A percentile compares a stretch with the other conserved stretches of the same genome.
These are phyloP conservation scores for Zasmidium citrigriseum DNA, from an alignment of 2,329 filamentous ascomycete species.

Conservation along the genomic window DNA sequence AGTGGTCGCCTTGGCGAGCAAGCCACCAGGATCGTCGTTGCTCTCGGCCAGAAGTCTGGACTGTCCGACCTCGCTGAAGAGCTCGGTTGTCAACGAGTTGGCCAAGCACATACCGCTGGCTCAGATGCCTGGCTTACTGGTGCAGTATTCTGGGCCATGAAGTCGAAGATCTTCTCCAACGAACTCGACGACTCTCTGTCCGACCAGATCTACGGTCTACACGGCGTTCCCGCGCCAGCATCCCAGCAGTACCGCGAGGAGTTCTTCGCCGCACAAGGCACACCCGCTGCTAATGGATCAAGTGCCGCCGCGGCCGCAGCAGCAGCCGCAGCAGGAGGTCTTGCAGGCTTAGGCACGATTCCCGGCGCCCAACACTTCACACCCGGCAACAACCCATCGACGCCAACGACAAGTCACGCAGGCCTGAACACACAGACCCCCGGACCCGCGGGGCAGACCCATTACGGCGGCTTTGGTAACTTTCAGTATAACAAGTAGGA, in stretches of 20 bases:
- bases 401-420: conserved; percentile 22
- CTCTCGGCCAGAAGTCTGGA: conserved; percentile 86
- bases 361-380: conserved; percentile 12
- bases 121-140: conserved; percentile 93
- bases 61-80: conserved; percentile 93
- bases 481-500: conserved; percentile 15
- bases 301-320: not conserved
- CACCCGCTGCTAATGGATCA: conserved; percentile 22
- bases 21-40: conserved; percentile 74
- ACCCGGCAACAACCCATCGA: conserved; percentile 21
- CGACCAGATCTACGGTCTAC: conserved; percentile 91
- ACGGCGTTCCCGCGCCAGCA: conserved; percentile 56
- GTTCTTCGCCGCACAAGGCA: conserved; percentile 47
- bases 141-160: conserved; percentile 91
- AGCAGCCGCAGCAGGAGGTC: conserved; percentile 21
- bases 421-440: conserved; percentile 23
- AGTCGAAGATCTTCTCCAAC: conserved; percentile 82
- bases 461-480: conserved; percentile 15
- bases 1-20: conserved; percentile 55
- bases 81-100: conserved; percentile 84
- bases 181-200: conserved; percentile 77
- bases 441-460: conserved; percentile 7
- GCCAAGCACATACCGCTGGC: conserved; percentile 86
- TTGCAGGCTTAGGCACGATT: conserved; percentile 15
- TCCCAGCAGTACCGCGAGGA: conserved; percentile 55